Percentiles rank a stretch among this genome's conserved stretches.
Evolutionary conservation across 768 basidiomycete species (phyloP).

Genomic region (Chlorophyllum brunneum): DNA sequence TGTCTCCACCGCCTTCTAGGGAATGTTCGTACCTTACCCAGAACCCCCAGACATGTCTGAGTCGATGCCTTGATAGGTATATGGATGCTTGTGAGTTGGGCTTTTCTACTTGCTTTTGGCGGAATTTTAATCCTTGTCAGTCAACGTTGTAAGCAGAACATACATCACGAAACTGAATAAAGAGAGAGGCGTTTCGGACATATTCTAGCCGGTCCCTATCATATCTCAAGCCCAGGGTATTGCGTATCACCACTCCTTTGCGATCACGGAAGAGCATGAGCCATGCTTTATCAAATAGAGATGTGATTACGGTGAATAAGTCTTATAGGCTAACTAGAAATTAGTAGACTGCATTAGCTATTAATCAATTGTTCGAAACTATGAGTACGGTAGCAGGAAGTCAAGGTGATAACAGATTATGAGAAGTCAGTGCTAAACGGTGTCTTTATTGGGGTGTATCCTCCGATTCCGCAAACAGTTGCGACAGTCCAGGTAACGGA

Average conservation of each 20-base stretch:
- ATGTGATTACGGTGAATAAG: too few species aligned
- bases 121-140: slow-evolving; percentile 31
- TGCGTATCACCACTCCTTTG: background rate
- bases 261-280: too few species aligned
- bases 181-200: slow-evolving; percentile 37
- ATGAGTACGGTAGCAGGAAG: too few species aligned
- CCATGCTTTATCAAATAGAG: too few species aligned
- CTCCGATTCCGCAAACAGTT: too few species aligned
- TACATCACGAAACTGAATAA: slow-evolving; percentile 57
- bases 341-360: too few species aligned
- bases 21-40: background rate
- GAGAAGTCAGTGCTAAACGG: too few species aligned
- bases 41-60: slow-evolving; percentile 60
- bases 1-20: background rate
- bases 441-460: too few species aligned
- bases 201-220: slow-evolving; percentile 8
- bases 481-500: too few species aligned
- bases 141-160: slow-evolving; percentile 72
- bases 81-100: slow-evolving; percentile 74
- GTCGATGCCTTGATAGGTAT: slow-evolving; percentile 76
- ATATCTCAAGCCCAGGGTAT: background rate
- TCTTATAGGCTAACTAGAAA: too few species aligned
- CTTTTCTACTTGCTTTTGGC: background rate
- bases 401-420: too few species aligned
- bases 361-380: too few species aligned